Conservation (phyloP, 305 asterid genomes). For the Vinca major region DNA sequence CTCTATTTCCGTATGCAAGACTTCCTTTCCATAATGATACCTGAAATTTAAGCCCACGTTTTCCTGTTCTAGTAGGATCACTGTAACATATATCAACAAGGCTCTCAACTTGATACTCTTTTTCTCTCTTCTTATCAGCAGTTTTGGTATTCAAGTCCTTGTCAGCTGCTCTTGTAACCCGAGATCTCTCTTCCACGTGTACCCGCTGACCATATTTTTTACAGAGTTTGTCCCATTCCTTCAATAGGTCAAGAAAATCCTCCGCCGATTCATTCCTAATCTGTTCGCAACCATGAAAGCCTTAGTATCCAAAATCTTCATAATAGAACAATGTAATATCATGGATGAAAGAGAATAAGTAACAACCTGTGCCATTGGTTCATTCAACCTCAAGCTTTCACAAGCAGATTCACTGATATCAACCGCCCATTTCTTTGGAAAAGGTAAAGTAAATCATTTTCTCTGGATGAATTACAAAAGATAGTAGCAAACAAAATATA, state of each 20-base stretch:
- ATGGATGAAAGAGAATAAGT: background rate
- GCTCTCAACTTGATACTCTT: constrained; percentile 48
- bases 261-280: constrained; percentile 61
- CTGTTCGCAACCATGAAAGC: constrained; percentile 18
- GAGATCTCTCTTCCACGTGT: background rate
- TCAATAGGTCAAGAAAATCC: constrained; percentile 41
- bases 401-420: constrained; percentile 50
- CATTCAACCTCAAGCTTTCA: constrained; percentile 50
- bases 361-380: constrained; percentile 59
- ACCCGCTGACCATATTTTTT: constrained; percentile 11
- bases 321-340: background rate
- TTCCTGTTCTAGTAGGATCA: constrained; percentile 28
- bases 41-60: constrained; percentile 7
- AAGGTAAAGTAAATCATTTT: background rate
- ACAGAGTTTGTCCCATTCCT: constrained; percentile 66
- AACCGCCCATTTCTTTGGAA: constrained; percentile 64
- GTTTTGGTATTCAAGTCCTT: constrained; percentile 17
- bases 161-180: constrained; percentile 10
- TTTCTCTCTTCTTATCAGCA: constrained; percentile 22
- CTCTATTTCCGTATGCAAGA: constrained; percentile 40
- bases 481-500: background rate
- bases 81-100: constrained; percentile 44
- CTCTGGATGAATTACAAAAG: background rate
- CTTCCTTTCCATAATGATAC: constrained; percentile 7
- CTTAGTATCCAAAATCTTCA: background rate